These are phyloP conservation scores for Macrophomina tecta DNA, from an alignment of 2,329 filamentous ascomycete species.

Conservation along the genomic window DNA sequence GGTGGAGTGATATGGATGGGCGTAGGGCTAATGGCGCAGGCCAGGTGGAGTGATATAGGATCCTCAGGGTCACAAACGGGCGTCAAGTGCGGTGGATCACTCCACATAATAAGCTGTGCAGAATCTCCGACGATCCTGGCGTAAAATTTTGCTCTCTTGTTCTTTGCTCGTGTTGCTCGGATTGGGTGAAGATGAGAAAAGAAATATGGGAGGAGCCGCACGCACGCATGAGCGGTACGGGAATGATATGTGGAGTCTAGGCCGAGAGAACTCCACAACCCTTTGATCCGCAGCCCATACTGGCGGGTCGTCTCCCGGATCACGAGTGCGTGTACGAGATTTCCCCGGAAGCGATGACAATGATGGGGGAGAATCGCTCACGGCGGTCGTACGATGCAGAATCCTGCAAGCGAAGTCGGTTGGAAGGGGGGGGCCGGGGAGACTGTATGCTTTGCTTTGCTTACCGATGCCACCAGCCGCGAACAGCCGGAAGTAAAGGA, in stretches of 20 bases:
- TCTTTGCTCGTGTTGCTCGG: background rate
- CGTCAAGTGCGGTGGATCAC: background rate
- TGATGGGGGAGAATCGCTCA: background rate
- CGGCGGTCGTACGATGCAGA: constrained; percentile 11
- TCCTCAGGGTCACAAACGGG: background rate
- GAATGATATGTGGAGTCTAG: background rate
- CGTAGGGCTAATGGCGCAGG: background rate
- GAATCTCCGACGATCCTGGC: constrained; percentile 6
- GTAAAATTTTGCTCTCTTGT: background rate
- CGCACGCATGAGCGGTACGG: background rate
- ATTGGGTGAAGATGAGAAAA: background rate
- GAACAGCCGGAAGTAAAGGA: background rate
- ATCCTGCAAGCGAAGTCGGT: constrained; percentile 2
- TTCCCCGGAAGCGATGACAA: background rate
- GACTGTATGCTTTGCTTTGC: background rate
- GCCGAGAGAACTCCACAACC: background rate
- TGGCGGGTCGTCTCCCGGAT: background rate
- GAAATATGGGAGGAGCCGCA: background rate
- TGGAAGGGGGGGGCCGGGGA: background rate
- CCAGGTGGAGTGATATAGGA: constrained; percentile 18
- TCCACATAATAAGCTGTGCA: background rate
- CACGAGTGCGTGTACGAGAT: background rate
- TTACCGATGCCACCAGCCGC: background rate
- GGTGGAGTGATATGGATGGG: constrained; percentile 4
- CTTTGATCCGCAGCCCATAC: constrained; percentile 1